Evolutionary conservation across 73 alveolate species (phyloP).

Genomic region (Blepharisma stoltei): DNA sequence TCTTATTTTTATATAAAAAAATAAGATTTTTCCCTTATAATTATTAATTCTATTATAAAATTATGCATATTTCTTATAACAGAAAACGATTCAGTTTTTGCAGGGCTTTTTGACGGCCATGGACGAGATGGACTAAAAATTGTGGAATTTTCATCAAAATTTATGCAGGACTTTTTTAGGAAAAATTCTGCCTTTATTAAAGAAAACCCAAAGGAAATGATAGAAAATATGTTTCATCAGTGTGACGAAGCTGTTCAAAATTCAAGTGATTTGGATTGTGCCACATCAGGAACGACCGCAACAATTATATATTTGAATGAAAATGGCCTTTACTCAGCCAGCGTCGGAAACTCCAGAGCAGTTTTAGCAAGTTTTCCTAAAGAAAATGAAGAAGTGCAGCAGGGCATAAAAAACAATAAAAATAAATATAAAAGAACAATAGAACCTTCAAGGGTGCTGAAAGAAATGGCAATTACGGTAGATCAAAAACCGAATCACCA

Average conservation of each 20-base stretch:
- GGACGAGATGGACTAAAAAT: constrained; percentile 28
- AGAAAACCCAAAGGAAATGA: not conserved
- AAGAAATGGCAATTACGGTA: constrained; percentile 26
- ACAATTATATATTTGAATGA: not conserved
- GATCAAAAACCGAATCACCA: constrained; percentile 38
- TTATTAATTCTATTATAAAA: too few species aligned
- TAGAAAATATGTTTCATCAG: not conserved
- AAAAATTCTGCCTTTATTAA: too few species aligned
- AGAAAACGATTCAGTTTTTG: not conserved
- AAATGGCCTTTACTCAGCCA: not conserved
- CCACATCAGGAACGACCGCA: constrained; percentile 30
- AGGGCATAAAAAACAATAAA: not conserved
- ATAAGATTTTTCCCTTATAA: too few species aligned
- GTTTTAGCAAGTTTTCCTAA: constrained; percentile 2
- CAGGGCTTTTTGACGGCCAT: constrained; percentile 33
- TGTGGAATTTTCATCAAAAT: not conserved
- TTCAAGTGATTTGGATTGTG: not conserved
- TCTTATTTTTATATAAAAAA: too few species aligned
- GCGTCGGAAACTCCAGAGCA: constrained; percentile 5
- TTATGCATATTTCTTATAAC: constrained; percentile 12
- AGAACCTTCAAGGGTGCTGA: not conserved
- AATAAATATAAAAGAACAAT: not conserved
- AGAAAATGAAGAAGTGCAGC: not conserved
- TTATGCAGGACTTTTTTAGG: too few species aligned
- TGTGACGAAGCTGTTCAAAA: constrained; percentile 19